Evolutionary conservation across 2,329 filamentous ascomycete genomes (phyloP).

Genomic region (Xylariaceae sp.): DNA sequence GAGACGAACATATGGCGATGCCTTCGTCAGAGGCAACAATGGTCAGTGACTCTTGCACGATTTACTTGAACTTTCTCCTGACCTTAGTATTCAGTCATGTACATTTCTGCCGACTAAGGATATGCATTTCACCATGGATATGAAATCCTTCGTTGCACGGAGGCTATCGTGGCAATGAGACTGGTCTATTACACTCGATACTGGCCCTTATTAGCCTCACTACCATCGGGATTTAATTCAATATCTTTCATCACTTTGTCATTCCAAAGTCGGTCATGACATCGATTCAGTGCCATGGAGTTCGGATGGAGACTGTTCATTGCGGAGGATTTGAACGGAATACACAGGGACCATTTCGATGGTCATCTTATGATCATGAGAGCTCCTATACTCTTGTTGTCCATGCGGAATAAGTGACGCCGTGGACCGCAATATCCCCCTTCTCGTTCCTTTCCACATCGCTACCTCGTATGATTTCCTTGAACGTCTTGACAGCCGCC

Average conservation of each 20-base stretch:
- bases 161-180: neutral
- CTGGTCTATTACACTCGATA: neutral
- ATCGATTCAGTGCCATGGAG: neutral
- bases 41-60: slow-evolving; percentile 45
- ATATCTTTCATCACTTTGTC: neutral
- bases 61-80: slow-evolving; percentile 10
- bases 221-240: neutral
- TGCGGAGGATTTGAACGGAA: neutral
- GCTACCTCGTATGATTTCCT: slow-evolving; percentile 46
- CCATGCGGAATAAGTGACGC: slow-evolving; percentile 59
- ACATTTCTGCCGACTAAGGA: slow-evolving; percentile 60
- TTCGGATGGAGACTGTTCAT: neutral
- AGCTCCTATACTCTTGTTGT: slow-evolving; percentile 42
- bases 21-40: slow-evolving; percentile 94
- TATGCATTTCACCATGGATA: neutral
- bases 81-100: slow-evolving; percentile 52
- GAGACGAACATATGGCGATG: slow-evolving; percentile 82
- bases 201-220: neutral
- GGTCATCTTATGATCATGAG: neutral
- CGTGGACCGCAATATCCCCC: slow-evolving; percentile 60
- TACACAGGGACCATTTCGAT: slow-evolving; percentile 1
- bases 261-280: neutral
- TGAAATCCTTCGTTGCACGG: neutral
- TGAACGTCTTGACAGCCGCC: slow-evolving; percentile 45
- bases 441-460: slow-evolving; percentile 55